Base-by-base conservation (phyloP, 257 asterid species). In the Scutellaria minor region DNA sequence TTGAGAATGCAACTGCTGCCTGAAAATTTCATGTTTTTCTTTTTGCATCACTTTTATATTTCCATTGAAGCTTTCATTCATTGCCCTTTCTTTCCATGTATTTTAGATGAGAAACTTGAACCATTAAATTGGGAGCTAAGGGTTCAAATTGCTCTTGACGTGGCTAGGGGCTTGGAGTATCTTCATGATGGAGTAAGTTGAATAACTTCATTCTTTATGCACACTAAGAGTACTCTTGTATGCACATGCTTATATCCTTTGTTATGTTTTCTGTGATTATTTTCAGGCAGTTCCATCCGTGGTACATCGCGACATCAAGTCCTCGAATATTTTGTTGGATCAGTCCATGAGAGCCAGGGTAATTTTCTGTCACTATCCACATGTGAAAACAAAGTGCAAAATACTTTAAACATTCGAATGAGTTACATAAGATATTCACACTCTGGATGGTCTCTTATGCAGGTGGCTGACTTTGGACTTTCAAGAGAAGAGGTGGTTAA, bases 381-480 rank as follows among this genome's bases (percentile, higher is more conserved):
- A 13, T 68, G 45, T 48, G 12, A 64, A 57, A 78, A 53, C 63
- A 52, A 48, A 61, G 74, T 53, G 24, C 37, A 14, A 45, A 70
- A 18, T 15, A 24, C 5, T 39, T 63, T 14, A n/a, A 8, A 13
- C 45, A 8, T 55, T 11, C 9, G 10, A 60, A 45, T 58, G 42
- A 9, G 46, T 45, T 20, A 6, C 44, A 1, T 35, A 56, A 42
- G 61, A 70, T 58, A 65, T 66, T 45, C 54, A 53, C 37, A 63
- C 68, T 65, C 20, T 12, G 47, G 18, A 24, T 78, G 75, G 66
- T 55, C 18, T 76, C 48, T 79, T 67, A 61, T 75, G 66, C 76
- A 92, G 98, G 96, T 92, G 18, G 91, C 98, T 59, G 98, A 90
- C 77, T 93, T 93, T 80, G 98, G 98, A 69, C 97, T 94, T 66